phyloP scores from a whole-genome alignment of 129 eudicot species.

The Silybum marianum region DNA sequence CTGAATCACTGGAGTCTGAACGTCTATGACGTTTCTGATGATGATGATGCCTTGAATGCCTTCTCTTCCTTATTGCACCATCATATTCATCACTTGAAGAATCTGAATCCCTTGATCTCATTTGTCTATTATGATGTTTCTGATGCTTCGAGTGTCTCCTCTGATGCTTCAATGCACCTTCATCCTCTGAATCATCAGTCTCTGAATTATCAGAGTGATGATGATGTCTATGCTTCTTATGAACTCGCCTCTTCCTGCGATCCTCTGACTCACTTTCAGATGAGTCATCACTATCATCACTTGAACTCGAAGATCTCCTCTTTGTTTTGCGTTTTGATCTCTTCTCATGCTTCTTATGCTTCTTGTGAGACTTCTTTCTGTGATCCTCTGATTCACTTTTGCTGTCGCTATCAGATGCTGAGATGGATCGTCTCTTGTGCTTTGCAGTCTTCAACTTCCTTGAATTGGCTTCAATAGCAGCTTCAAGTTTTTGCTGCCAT shows the following conservation, averaged over 20 bases:
- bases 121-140: constrained; percentile 30
- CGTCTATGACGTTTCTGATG: constrained; percentile 39
- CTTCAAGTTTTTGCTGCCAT: constrained; percentile 99
- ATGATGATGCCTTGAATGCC: constrained; percentile 39
- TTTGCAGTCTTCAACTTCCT: constrained; percentile 59
- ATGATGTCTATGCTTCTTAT: constrained; percentile 54
- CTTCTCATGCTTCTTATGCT: constrained; percentile 59
- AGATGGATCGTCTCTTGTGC: constrained; percentile 68
- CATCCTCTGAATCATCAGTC: constrained; percentile 39
- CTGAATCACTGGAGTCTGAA: constrained; percentile 40
- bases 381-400: constrained; percentile 47
- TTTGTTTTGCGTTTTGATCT: constrained; percentile 59
- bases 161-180: constrained; percentile 26
- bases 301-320: constrained; percentile 49
- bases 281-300: constrained; percentile 49
- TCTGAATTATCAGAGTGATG: constrained; percentile 36
- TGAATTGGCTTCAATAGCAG: constrained; percentile 86
- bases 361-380: constrained; percentile 60
- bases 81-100: constrained; percentile 47
- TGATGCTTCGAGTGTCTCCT: constrained; percentile 46
- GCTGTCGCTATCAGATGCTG: constrained; percentile 54
- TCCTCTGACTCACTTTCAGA: constrained; percentile 45
- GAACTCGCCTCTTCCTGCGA: constrained; percentile 42
- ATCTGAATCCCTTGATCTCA: constrained; percentile 44
- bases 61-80: constrained; percentile 33